Percentiles rank a stretch among this genome's conserved stretches.
phyloP scores from a whole-genome alignment of 129 eudicot genomes.

The Scalesia atractyloides region DNA sequence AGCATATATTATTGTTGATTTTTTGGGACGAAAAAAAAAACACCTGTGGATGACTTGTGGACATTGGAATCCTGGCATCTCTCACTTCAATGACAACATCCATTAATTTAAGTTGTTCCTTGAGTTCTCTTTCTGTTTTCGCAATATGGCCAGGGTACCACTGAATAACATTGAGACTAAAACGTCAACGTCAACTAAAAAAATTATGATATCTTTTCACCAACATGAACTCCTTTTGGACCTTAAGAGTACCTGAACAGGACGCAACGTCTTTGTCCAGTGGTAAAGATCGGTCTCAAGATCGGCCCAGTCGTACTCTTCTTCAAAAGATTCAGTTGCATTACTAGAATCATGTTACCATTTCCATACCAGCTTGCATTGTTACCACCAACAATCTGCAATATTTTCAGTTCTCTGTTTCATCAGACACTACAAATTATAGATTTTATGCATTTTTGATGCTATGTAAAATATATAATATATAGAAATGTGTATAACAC shows the following conservation, averaged over 20 bases:
- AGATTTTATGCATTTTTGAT: too few relatives aligned
- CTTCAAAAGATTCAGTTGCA: constrained; percentile 31
- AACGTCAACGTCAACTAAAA: constrained; percentile 23
- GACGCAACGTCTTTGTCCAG: constrained; percentile 87
- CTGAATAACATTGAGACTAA: constrained; percentile 33
- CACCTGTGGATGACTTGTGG: constrained; percentile 96
- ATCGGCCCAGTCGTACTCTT: constrained; percentile 68
- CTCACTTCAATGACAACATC: constrained; percentile 99
- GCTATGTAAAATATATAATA: too few relatives aligned
- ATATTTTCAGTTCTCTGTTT: constrained; percentile 1
- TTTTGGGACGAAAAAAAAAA: background rate
- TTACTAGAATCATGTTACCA: constrained; percentile 34
- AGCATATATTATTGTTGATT: background rate
- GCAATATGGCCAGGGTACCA: constrained; percentile 99
- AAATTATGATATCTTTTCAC: background rate
- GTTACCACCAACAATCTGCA: constrained; percentile 84
- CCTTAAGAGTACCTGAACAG: constrained; percentile 80
- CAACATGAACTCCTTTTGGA: constrained; percentile 10
- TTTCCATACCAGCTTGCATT: constrained; percentile 46
- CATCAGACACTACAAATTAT: too few relatives aligned
- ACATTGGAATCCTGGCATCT: constrained; percentile 95
- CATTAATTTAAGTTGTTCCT: constrained; percentile 90
- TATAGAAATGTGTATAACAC: too few relatives aligned
- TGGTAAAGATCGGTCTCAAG: constrained; percentile 73
- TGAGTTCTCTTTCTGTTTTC: constrained; percentile 93